Conservation (phyloP, 1,284 basidiomycete genomes). For the Papiliotrema nemorosa region DNA sequence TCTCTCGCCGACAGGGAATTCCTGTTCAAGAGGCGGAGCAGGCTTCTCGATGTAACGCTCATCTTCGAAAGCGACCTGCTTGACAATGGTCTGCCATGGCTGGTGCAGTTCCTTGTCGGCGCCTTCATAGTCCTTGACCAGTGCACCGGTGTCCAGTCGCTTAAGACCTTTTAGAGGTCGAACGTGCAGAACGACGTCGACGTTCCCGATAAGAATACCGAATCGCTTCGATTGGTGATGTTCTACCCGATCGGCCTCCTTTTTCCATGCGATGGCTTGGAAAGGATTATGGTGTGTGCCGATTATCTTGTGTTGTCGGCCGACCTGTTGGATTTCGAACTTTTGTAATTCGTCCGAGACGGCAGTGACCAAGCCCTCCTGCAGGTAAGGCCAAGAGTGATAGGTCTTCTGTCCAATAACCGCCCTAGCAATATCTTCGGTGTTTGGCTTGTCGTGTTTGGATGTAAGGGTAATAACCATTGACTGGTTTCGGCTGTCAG, state of each 20-base stretch:
- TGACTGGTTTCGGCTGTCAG: conserved; percentile 83
- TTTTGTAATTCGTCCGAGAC: conserved; percentile 85
- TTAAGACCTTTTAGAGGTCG: conserved; percentile 88
- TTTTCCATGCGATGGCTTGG: conserved; percentile 67
- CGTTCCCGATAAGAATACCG: conserved; percentile 77
- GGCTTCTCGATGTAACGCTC: conserved; percentile 73
- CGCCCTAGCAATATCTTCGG: conserved; percentile 68
- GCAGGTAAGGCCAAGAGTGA: conserved; percentile 89
- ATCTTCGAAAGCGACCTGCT: conserved; percentile 77
- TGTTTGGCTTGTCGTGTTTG: conserved; percentile 63
- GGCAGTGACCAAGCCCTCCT: conserved; percentile 82
- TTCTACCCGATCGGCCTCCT: conserved; percentile 75
- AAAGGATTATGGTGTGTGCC: conserved; percentile 66
- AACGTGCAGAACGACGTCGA: conserved; percentile 78
- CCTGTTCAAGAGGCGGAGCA: conserved; percentile 75
- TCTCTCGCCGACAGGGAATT: conserved; percentile 84
- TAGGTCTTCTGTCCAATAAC: conserved; percentile 77
- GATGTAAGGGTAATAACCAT: conserved; percentile 86
- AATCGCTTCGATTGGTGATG: conserved; percentile 81
- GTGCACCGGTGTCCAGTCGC: conserved; percentile 79
- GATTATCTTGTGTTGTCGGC: conserved; percentile 61
- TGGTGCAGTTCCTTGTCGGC: conserved; percentile 76
- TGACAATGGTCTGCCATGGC: conserved; percentile 77
- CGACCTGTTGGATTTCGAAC: conserved; percentile 66
- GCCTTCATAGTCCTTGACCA: conserved; percentile 91